Evolutionary conservation across 805 yeast genomes (phyloP), one percentile per base, ranked within the genome.

Genomic region (Candida wancherniae): DNA sequence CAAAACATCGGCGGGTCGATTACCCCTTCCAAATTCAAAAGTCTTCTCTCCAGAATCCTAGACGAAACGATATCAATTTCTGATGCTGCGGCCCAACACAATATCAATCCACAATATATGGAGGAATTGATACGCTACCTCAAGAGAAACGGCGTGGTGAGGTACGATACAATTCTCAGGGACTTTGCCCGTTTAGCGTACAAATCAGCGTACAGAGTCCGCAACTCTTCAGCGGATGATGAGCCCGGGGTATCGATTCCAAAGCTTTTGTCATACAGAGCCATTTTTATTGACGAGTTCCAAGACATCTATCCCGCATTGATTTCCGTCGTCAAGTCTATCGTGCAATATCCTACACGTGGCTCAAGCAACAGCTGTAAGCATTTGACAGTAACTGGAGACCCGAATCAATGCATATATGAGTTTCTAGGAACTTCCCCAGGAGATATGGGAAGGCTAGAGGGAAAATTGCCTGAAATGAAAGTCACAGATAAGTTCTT

Each of bases 351-450:
- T 37, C 67, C 63, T 5, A 52, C 58, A 3, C 18, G 25, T 4
- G 50, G 36, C 3, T 27, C 34, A 4, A 36, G 36, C 6, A 43
- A 45, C 2, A 24, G 21, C 13, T n/a, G 15, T 11, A 67, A 72
- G 31, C 87, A 82, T 50, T 45, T 83, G 20, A 69, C 80, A 2
- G 51, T 82, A 12, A 80, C 86, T 4, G 88, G 88, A 1, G 90
- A 83, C 53, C 72, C 77, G 1, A 67, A 75, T 48, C 90, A 83
- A 53, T 69, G 82, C 31, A 77, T 83, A 17, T 83, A 79, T 49
- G 77, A 67, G 17, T 83, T 83, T 48, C 48, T 80, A 23, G 84
- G 85, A 0, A 63, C 79, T 0, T 59, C 63, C 24, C 61, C 63
- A 1, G 30, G 49, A 3, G 55, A 61, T 3, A 51, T 69, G 48